Base-by-base conservation (phyloP, 345 rosid species). In the Sonneratia alba region DNA sequence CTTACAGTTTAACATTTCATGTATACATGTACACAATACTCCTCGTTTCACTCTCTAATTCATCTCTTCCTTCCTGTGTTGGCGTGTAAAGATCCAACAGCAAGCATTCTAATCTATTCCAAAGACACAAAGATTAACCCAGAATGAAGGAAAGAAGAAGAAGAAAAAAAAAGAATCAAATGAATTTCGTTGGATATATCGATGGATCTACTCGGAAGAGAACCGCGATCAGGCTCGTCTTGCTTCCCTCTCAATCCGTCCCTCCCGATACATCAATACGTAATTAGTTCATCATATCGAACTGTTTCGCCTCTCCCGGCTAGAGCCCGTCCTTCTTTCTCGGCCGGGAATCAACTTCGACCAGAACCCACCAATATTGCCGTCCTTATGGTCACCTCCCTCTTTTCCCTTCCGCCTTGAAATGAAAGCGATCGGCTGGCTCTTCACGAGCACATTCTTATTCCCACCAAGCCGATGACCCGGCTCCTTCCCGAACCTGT, bases 371-470 rank as follows among this genome's bases (percentile, higher is more conserved):
- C 69, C 59, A n/a, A n/a, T n/a, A 67, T 65, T 76, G 65, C 77
- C 80, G 66, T 72, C 80, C 51, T 14, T 15, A 7, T 21, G 15
- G 16, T 43, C 42, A 9, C 69, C 49, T 67, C 59, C 61, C 36
- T 68, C 76, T 4, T 47, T 36, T 14, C 21, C 49, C 48, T 59
- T 64, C 70, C 47, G 47, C 72, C 74, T 75, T 3, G 81, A 43
- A 36, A 70, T 73, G 61, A 76, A 76, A 69, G 75, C 87, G 61
- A 83, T 12, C 1, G 88, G 84, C 76, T 86, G 78, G 76, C 92
- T 86, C 78, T 79, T 84, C 18, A 77, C 72, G 14, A 85, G 79
- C 57, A 55, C 72, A 48, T 74, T 75, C 80, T 70, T 84, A 43
- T 83, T 75, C 68, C 80, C 74, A 34, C 72, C 72, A 43, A 84